Conservation (phyloP, 345 rosid genomes). For the Ceriops tagal region DNA sequence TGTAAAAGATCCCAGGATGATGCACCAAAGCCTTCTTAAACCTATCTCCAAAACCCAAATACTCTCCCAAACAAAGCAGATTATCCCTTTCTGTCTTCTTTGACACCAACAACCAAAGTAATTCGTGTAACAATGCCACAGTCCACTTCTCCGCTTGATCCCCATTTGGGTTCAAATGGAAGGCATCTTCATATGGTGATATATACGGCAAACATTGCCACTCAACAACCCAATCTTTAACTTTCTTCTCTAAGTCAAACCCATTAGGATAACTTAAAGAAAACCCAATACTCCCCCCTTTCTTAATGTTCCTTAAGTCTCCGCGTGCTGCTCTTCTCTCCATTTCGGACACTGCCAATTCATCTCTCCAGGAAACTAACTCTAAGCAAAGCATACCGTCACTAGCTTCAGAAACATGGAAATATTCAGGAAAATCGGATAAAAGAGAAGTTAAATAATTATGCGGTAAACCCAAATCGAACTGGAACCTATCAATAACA, state of each 20-base stretch:
- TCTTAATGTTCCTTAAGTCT: conserved; percentile 22
- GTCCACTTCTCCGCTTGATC: conserved; percentile 80
- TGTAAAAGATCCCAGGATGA: conserved; percentile 81
- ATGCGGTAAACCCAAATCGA: conserved; percentile 74
- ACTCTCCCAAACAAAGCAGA: conserved; percentile 57
- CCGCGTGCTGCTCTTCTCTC: conserved; percentile 42
- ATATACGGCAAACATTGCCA: conserved; percentile 82
- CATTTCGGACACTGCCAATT: conserved; percentile 59
- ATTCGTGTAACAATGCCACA: conserved; percentile 75
- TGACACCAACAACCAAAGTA: conserved; percentile 53
- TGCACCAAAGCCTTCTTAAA: conserved; percentile 62
- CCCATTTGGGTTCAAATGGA: conserved; percentile 52
- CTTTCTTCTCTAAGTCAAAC: conserved; percentile 54
- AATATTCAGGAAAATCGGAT: conserved; percentile 66
- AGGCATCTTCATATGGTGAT: conserved; percentile 66
- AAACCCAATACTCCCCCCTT: conserved; percentile 49
- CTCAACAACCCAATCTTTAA: conserved; percentile 62
- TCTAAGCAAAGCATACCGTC: conserved; percentile 40
- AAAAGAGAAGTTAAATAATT: conserved; percentile 54
- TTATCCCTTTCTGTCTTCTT: conserved; percentile 78
- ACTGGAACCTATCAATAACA: conserved; percentile 50
- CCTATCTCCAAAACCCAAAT: conserved; percentile 58
- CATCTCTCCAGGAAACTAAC: conserved; percentile 47
- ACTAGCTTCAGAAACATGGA: conserved; percentile 34
- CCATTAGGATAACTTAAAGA: conserved; percentile 72